A percentile compares a stretch with the other conserved stretches of the same genome.
Conservation (phyloP, 257 asterid species). For the Agastache rugosa region DNA sequence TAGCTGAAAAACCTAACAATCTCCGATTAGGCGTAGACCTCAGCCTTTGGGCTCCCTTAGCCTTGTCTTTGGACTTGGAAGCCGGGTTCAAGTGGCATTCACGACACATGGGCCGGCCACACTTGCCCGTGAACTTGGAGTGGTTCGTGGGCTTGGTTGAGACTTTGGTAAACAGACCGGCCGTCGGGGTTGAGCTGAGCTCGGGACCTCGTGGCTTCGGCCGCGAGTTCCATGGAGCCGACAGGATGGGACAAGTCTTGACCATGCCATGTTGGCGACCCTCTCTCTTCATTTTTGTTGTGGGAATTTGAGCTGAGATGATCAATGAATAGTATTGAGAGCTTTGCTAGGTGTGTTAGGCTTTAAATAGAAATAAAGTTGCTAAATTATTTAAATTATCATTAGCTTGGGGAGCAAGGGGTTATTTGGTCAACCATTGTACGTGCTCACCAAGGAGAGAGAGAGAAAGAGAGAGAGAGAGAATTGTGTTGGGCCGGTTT, state of each 20-base stretch:
- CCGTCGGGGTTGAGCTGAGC: slow-evolving; percentile 46
- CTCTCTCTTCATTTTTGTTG: slow-evolving; percentile 59
- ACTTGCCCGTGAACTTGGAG: slow-evolving; percentile 69
- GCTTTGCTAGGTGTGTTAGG: neutral
- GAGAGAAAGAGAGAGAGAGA: neutral
- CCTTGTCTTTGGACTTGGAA: slow-evolving; percentile 56
- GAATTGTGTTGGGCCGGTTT: too few relatives aligned
- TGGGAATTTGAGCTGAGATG: slow-evolving; percentile 2
- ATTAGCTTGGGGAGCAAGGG: slow-evolving; percentile 55
- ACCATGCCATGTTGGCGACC: slow-evolving; percentile 75
- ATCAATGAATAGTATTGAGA: slow-evolving; percentile 31
- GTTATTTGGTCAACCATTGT: slow-evolving; percentile 38
- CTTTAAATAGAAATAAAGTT: slow-evolving; percentile 23
- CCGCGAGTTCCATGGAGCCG: slow-evolving; percentile 38
- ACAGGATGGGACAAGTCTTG: slow-evolving; percentile 44
- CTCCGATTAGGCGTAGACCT: slow-evolving; percentile 14
- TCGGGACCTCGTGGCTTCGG: slow-evolving; percentile 30
- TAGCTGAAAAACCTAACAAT: slow-evolving; percentile 55
- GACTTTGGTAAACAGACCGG: slow-evolving; percentile 53
- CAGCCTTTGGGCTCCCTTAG: slow-evolving; percentile 55
- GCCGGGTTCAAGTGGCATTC: slow-evolving; percentile 52
- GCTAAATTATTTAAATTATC: neutral
- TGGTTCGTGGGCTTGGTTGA: slow-evolving; percentile 64
- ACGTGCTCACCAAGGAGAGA: slow-evolving; percentile 50
- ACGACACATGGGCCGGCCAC: slow-evolving; percentile 56